These are phyloP conservation scores for Gardenia jasminoides DNA, from an alignment of 257 asterid genomes.

Conservation along the genomic window DNA sequence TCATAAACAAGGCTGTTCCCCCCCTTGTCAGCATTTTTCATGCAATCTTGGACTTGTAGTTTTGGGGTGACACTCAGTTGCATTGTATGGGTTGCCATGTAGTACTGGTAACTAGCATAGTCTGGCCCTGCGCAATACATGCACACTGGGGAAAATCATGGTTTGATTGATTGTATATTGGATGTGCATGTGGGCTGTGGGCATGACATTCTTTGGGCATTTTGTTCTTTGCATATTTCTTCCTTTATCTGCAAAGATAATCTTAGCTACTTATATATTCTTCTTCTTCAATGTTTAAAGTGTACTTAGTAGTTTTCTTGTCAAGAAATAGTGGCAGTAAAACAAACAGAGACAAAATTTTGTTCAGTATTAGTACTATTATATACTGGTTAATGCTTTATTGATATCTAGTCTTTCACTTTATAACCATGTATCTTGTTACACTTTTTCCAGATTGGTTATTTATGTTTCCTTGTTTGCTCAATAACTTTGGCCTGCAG, in stretches of 20 bases:
- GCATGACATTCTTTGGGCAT: background rate
- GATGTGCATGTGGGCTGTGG: background rate
- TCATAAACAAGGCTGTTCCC: background rate
- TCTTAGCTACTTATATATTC: background rate
- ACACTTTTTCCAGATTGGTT: background rate
- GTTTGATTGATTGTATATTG: background rate
- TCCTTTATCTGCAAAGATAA: too few relatives aligned
- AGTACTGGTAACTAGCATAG: background rate
- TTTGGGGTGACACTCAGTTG: background rate
- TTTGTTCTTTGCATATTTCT: background rate
- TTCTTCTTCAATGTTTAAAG: background rate
- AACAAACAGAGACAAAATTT: background rate
- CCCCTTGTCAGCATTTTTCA: background rate
- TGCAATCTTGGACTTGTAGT: background rate
- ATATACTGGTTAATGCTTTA: background rate
- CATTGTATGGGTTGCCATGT: background rate
- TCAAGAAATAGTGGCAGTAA: background rate
- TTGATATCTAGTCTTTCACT: background rate
- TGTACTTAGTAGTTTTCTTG: background rate
- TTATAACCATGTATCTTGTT: background rate
- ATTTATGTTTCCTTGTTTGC: conserved; percentile 5
- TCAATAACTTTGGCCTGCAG: conserved; percentile 41
- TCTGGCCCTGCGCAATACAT: too few relatives aligned
- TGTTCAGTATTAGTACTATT: background rate
- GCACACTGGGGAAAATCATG: too few relatives aligned